A percentile compares a stretch with the other conserved stretches of the same genome.
Conservation (phyloP, 129 eudicot species). For the Flaveria sonorensis region DNA sequence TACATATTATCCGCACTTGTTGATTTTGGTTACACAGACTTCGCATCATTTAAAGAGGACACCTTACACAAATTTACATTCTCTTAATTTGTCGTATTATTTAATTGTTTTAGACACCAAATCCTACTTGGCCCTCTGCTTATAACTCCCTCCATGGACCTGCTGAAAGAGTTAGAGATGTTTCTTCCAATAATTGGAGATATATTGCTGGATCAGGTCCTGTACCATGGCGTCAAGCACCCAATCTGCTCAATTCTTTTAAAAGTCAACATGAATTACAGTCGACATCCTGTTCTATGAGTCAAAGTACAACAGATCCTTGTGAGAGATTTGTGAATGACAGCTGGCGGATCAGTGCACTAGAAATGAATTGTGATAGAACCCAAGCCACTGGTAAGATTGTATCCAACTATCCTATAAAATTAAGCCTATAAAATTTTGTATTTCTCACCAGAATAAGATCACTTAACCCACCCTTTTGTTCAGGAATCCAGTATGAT, state of each 20-base stretch:
- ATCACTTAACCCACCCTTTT: conserved; percentile 24
- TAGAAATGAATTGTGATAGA: conserved; percentile 41
- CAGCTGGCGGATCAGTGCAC: conserved; percentile 37
- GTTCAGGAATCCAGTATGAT: conserved; percentile 51
- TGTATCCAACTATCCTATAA: conserved; percentile 15
- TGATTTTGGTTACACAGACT: conserved; percentile 4
- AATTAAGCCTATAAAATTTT: not conserved
- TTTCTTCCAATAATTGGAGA: conserved; percentile 53
- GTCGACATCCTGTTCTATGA: conserved; percentile 37
- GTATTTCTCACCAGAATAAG: not conserved
- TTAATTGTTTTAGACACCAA: conserved; percentile 58
- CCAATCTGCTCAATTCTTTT: conserved; percentile 48
- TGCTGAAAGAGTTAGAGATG: conserved; percentile 62
- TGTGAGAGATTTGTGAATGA: conserved; percentile 44
- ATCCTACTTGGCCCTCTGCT: conserved; percentile 87
- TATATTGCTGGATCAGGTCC: conserved; percentile 66
- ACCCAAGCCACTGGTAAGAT: conserved; percentile 50
- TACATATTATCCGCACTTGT: conserved; percentile 14
- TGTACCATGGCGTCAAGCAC: conserved; percentile 79
- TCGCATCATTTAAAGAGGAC: not conserved
- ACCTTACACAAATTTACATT: not conserved
- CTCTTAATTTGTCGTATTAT: not conserved
- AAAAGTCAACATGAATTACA: conserved; percentile 45
- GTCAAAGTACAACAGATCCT: conserved; percentile 40
- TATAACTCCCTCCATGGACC: conserved; percentile 46